phyloP scores from a whole-genome alignment of 805 yeast genomes.

The Kodamaea restingae region DNA sequence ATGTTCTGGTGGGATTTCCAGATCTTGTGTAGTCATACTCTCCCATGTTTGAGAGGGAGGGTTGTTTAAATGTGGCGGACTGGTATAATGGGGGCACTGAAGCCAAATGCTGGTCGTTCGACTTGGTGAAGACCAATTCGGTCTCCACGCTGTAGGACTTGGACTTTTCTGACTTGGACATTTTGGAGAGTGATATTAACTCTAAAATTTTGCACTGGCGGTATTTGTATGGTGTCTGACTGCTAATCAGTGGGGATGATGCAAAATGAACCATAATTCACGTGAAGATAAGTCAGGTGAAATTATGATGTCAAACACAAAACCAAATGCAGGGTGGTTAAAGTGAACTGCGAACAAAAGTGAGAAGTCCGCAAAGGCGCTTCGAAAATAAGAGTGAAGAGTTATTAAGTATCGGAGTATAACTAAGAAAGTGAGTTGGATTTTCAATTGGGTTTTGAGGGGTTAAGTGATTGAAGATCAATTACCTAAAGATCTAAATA shows the following conservation, averaged over 20 bases:
- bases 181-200: constrained; percentile 1
- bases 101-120: constrained; percentile 68
- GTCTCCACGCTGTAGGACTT: constrained; percentile 56
- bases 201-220: background rate
- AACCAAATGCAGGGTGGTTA: background rate
- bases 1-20: constrained; percentile 90
- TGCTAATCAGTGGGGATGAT: constrained; percentile 6
- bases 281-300: constrained; percentile 8
- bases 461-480: too few relatives aligned
- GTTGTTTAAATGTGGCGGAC: constrained; percentile 91
- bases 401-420: too few relatives aligned
- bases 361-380: too few relatives aligned
- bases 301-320: constrained; percentile 1
- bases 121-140: constrained; percentile 58
- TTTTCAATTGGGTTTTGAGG: too few relatives aligned
- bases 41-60: constrained; percentile 67
- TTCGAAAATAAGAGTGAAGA: too few relatives aligned
- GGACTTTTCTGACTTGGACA: constrained; percentile 17
- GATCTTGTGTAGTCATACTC: constrained; percentile 76
- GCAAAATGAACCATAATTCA: constrained; percentile 4
- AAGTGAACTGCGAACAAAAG: too few relatives aligned
- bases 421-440: too few relatives aligned
- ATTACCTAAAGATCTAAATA: too few relatives aligned
- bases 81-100: constrained; percentile 88
- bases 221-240: background rate